Conservation (phyloP, 2,329 filamentous ascomycete species). For the Arthrobotrys musiformis region DNA sequence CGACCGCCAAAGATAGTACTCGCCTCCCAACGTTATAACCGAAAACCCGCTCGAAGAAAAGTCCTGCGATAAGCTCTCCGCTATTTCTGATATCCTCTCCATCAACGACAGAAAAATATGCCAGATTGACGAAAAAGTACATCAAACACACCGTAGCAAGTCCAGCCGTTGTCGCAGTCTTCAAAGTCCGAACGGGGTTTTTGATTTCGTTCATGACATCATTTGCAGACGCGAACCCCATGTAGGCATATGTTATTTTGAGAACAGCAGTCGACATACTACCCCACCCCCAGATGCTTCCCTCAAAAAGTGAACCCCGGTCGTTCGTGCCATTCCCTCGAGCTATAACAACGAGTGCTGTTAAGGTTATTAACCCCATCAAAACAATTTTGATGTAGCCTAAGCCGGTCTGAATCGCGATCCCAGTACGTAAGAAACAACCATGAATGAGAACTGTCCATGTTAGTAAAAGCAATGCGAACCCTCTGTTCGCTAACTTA, state of each 20-base stretch:
- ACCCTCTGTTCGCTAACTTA: constrained; percentile 64
- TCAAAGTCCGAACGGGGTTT: constrained; percentile 74
- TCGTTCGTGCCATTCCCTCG: constrained; percentile 45
- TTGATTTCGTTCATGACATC: constrained; percentile 78
- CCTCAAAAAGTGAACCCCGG: constrained; percentile 66
- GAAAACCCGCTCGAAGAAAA: constrained; percentile 75
- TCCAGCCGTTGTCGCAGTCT: constrained; percentile 71
- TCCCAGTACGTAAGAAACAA: constrained; percentile 64
- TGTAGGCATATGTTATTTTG: constrained; percentile 76
- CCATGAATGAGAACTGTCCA: constrained; percentile 71
- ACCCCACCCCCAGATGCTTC: constrained; percentile 75
- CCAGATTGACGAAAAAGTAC: constrained; percentile 75
- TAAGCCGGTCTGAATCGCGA: constrained; percentile 71
- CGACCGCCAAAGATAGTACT: constrained; percentile 73
- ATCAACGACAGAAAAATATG: constrained; percentile 73
- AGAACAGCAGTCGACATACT: constrained; percentile 74
- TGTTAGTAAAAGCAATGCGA: constrained; percentile 71
- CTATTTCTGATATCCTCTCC: constrained; percentile 74
- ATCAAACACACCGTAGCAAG: constrained; percentile 72
- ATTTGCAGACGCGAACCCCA: constrained; percentile 74
- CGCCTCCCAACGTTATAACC: constrained; percentile 69
- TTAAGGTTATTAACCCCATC: constrained; percentile 71
- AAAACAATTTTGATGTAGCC: constrained; percentile 74
- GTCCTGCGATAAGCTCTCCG: constrained; percentile 74
- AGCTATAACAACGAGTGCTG: constrained; percentile 71